These are phyloP conservation scores for Gleditsia sinensis DNA, from an alignment of 306 rosid species.

Conservation along the genomic window DNA sequence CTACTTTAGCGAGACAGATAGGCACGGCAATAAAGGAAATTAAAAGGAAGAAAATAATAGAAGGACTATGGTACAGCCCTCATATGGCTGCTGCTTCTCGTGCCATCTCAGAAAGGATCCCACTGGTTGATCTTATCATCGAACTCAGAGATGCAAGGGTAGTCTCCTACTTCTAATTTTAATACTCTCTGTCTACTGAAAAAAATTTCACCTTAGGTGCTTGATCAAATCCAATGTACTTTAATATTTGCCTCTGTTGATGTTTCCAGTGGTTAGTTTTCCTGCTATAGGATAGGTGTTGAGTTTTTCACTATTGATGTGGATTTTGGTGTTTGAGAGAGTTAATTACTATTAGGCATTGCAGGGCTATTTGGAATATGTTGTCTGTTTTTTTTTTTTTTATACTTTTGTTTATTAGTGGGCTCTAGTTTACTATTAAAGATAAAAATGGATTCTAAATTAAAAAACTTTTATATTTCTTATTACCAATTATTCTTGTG, in stretches of 20 bases:
- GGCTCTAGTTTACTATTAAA: not conserved
- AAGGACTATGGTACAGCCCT: conserved; percentile 56
- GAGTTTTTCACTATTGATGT: not conserved
- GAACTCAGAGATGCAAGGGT: conserved; percentile 90
- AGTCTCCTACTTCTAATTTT: not conserved
- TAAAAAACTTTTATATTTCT: not conserved
- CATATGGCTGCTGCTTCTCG: conserved; percentile 74
- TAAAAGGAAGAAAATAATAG: conserved; percentile 10
- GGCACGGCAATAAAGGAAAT: conserved; percentile 37
- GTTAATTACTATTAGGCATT: not conserved
- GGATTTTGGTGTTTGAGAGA: not conserved
- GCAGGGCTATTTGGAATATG: not conserved
- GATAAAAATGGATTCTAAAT: not conserved
- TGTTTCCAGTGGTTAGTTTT: too few species aligned
- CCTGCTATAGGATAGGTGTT: not conserved
- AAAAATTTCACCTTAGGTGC: not conserved
- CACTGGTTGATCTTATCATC: conserved; percentile 65
- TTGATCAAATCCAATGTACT: not conserved
- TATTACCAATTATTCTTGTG: not conserved
- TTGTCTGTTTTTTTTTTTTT: not conserved
- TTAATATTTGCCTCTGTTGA: not conserved
- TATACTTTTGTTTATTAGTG: not conserved
- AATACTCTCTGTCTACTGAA: not conserved
- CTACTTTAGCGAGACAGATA: conserved; percentile 45
- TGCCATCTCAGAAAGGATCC: conserved; percentile 69